Conservation (phyloP, 2,329 filamentous ascomycete genomes). For the Zymoseptoria crescenta region DNA sequence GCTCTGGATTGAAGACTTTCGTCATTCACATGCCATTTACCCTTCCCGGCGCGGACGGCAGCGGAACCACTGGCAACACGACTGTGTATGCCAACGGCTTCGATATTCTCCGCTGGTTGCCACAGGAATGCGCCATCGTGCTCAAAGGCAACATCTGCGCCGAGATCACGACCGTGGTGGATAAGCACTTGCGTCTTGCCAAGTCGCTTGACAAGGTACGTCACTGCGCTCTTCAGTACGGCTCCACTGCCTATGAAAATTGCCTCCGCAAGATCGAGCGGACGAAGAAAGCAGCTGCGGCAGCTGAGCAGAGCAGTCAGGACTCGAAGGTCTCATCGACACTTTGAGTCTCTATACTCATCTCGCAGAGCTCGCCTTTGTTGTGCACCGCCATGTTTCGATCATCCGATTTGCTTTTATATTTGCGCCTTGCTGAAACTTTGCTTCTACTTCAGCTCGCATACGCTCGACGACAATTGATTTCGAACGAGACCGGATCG, state of each 20-base stretch:
- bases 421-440: background rate
- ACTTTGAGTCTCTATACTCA: background rate
- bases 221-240: constrained; percentile 3
- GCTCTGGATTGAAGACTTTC: constrained; percentile 38
- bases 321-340: background rate
- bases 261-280: background rate
- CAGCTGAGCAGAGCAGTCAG: background rate
- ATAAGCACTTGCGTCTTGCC: constrained; percentile 35
- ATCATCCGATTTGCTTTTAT: background rate
- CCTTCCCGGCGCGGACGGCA: constrained; percentile 25
- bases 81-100: constrained; percentile 42
- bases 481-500: constrained; percentile 24
- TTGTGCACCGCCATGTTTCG: background rate
- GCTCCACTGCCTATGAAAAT: background rate
- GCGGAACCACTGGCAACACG: constrained; percentile 29
- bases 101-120: constrained; percentile 40
- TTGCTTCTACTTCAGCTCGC: constrained; percentile 18
- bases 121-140: constrained; percentile 34
- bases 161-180: constrained; percentile 35
- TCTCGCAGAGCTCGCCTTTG: background rate
- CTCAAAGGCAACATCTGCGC: constrained; percentile 34
- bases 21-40: constrained; percentile 34
- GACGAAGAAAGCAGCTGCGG: constrained; percentile 1
- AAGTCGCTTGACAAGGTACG: constrained; percentile 36
- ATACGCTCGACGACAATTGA: constrained; percentile 29